Evolutionary conservation across 2,329 filamentous ascomycete genomes (phyloP).

Genomic region (Calonectria hongkongensis): DNA sequence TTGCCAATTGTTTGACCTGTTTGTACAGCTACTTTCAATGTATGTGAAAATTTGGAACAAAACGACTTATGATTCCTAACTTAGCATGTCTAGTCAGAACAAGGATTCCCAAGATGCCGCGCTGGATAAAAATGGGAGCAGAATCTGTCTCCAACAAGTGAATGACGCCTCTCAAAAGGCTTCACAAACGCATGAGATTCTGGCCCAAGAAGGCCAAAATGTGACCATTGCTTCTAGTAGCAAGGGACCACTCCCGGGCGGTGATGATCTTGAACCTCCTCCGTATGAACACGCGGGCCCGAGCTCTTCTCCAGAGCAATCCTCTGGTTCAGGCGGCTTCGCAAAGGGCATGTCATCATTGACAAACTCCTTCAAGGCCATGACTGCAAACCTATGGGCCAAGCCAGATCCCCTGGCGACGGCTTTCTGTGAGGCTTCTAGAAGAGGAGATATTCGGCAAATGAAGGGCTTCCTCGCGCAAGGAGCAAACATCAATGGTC

Average conservation of each 20-base stretch:
- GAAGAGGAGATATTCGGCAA: conserved; percentile 58
- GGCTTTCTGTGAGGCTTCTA: conserved; percentile 60
- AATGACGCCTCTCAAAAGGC: conserved; percentile 45
- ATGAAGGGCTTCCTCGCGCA: conserved; percentile 58
- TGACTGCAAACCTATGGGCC: conserved; percentile 56
- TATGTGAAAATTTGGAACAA: conserved; percentile 36
- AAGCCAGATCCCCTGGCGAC: conserved; percentile 62
- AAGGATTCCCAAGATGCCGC: conserved; percentile 52
- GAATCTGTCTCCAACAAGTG: conserved; percentile 47
- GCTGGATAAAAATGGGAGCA: conserved; percentile 46
- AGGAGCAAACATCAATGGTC: conserved; percentile 61
- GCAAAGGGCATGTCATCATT: conserved; percentile 55
- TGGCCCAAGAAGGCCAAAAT: conserved; percentile 32
- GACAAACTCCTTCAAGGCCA: conserved; percentile 60
- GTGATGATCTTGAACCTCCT: conserved; percentile 47
- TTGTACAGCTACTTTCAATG: conserved; percentile 50
- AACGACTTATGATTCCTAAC: background rate
- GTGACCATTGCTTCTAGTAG: conserved; percentile 43
- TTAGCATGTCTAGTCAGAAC: conserved; percentile 37
- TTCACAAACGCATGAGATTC: conserved; percentile 45
- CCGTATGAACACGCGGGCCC: conserved; percentile 50
- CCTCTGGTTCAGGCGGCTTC: conserved; percentile 42
- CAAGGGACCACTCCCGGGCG: conserved; percentile 37
- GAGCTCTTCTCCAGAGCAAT: conserved; percentile 35
- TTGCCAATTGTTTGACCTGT: conserved; percentile 52